Conservation (phyloP, 768 basidiomycete species). For the Kwoniella bestiolae region DNA sequence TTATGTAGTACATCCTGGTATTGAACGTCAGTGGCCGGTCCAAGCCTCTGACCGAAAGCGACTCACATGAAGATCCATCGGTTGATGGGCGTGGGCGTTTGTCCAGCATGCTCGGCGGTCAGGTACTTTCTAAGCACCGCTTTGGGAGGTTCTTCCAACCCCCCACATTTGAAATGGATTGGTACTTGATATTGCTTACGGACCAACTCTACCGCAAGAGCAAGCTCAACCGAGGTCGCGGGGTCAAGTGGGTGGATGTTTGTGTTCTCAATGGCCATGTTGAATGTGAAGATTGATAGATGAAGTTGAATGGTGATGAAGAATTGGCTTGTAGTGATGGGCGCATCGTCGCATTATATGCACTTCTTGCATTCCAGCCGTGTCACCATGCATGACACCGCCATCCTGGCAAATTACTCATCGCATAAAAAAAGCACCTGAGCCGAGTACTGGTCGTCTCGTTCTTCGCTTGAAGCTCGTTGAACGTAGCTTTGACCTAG, state of each 20-base stretch:
- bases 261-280: constrained; percentile 1
- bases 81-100: constrained; percentile 2
- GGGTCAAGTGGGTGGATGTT: constrained; percentile 24
- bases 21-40: neutral
- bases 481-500: too few species aligned
- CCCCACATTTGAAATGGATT: constrained; percentile 23
- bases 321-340: too few species aligned
- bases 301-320: too few species aligned
- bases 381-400: too few species aligned
- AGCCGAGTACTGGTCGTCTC: too few species aligned
- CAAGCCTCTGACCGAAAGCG: neutral
- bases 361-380: too few species aligned
- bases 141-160: constrained; percentile 19
- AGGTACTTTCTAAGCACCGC: constrained; percentile 8
- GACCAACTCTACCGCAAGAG: constrained; percentile 13
- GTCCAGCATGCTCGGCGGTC: constrained; percentile 5
- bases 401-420: too few species aligned
- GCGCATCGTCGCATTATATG: too few species aligned
- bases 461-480: too few species aligned
- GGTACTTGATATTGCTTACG: constrained; percentile 15
- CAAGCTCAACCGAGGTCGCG: constrained; percentile 11
- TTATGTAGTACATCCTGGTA: constrained; percentile 13
- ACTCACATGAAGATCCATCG: constrained; percentile 22
- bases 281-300: neutral
- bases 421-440: too few species aligned